Evolutionary conservation across 495 filamentous ascomycete genomes (phyloP).

Genomic region (Hypoxylon crocopeplum): DNA sequence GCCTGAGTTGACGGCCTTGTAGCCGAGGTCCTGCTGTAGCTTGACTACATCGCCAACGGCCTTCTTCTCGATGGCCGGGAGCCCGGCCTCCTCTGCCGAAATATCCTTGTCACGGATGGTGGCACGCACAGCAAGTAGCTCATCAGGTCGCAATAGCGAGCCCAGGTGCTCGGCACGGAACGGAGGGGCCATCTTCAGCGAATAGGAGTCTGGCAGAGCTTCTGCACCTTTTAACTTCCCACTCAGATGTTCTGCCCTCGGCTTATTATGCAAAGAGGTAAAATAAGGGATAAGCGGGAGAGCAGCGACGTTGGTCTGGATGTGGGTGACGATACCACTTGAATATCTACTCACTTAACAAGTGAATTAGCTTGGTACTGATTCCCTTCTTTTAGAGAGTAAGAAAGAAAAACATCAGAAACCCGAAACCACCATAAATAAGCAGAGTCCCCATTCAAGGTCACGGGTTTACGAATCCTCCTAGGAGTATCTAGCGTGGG

Average conservation of each 20-base stretch:
- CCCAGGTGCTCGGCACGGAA: conserved; percentile 88
- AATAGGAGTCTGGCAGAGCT: neutral
- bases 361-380: too few species aligned
- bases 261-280: too few species aligned
- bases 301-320: too few species aligned
- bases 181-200: conserved; percentile 58
- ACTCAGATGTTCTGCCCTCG: neutral
- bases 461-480: too few species aligned
- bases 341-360: too few species aligned
- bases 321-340: too few species aligned
- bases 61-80: conserved; percentile 65
- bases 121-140: conserved; percentile 68
- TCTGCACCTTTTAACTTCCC: neutral
- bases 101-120: conserved; percentile 65
- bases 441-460: too few species aligned
- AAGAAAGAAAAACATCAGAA: too few species aligned
- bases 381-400: too few species aligned
- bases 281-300: too few species aligned
- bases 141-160: conserved; percentile 76
- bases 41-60: conserved; percentile 71
- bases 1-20: conserved; percentile 70
- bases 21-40: conserved; percentile 69
- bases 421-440: too few species aligned
- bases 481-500: too few species aligned
- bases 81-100: conserved; percentile 54